Conservation (phyloP, 2,329 filamentous ascomycete species). For the Xylariaceae sp. region DNA sequence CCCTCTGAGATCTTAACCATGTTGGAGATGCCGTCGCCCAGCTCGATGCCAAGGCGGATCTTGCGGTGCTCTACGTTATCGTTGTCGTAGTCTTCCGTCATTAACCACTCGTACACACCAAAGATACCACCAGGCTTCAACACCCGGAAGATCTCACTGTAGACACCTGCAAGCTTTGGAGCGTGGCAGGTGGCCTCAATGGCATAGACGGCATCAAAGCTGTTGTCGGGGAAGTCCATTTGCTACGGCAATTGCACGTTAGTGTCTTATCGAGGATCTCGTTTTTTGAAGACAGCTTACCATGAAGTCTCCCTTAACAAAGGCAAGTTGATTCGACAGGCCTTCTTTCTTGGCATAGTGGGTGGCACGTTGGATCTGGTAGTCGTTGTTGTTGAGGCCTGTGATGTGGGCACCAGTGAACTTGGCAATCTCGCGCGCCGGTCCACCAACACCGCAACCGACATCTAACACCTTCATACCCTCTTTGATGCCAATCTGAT, state of each 20-base stretch:
- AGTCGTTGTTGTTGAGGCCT: constrained; percentile 98
- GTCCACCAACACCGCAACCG: constrained; percentile 94
- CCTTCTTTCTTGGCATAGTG: constrained; percentile 83
- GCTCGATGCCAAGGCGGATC: constrained; percentile 93
- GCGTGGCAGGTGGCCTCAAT: constrained; percentile 98
- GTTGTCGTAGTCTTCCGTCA: constrained; percentile 96
- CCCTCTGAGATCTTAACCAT: constrained; percentile 90
- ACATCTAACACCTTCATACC: constrained; percentile 93
- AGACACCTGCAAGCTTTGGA: constrained; percentile 87
- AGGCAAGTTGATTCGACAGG: constrained; percentile 78
- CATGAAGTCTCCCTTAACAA: constrained; percentile 98
- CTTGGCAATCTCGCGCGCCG: constrained; percentile 93
- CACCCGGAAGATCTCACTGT: constrained; percentile 92
- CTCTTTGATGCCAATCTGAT: constrained; percentile 83
- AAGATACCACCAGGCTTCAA: constrained; percentile 96
- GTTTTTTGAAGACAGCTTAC: constrained; percentile 41
- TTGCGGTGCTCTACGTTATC: constrained; percentile 83
- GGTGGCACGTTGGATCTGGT: constrained; percentile 95
- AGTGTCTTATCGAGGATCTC: neutral
- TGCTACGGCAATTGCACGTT: constrained; percentile 57
- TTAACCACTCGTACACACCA: constrained; percentile 98
- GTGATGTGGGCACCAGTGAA: constrained; percentile 90
- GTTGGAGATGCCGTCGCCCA: constrained; percentile 95
- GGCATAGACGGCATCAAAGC: constrained; percentile 93
- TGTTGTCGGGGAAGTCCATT: constrained; percentile 92